phyloP scores from a whole-genome alignment of 257 asterid species.

The Ajuga chamaepitys region DNA sequence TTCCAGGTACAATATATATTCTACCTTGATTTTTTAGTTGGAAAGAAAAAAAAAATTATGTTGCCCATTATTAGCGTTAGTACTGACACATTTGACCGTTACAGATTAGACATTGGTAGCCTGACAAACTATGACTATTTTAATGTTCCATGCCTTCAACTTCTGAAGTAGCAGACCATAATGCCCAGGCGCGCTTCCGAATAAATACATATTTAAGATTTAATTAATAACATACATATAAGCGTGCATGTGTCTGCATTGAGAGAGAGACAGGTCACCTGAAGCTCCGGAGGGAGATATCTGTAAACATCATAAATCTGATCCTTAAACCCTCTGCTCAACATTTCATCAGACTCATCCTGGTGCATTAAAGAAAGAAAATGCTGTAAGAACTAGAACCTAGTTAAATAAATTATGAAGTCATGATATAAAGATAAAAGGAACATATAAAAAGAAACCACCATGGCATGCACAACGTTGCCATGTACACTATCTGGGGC shows the following conservation, averaged over 20 bases:
- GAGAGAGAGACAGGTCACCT: slow-evolving; percentile 33
- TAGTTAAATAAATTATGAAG: background rate
- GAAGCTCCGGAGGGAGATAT: slow-evolving; percentile 99
- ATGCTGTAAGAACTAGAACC: background rate
- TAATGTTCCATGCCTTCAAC: background rate
- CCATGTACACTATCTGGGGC: background rate
- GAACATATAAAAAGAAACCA: slow-evolving; percentile 4
- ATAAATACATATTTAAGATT: too few species aligned
- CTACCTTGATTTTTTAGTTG: background rate
- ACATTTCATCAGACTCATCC: slow-evolving; percentile 99
- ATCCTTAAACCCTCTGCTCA: slow-evolving; percentile 98
- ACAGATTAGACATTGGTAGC: background rate
- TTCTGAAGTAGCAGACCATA: background rate
- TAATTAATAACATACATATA: too few species aligned
- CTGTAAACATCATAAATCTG: slow-evolving; percentile 96
- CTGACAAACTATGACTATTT: background rate
- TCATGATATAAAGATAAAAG: background rate
- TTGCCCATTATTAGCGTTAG: too few species aligned
- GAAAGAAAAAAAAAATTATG: background rate
- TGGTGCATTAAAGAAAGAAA: slow-evolving; percentile 13
- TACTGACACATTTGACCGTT: background rate
- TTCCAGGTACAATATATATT: background rate
- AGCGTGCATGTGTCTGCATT: too few species aligned
- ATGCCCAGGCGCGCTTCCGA: too few species aligned
- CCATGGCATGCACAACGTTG: background rate